Conservation (phyloP, 2,329 filamentous ascomycete genomes). For the Xylariaceae sp. region DNA sequence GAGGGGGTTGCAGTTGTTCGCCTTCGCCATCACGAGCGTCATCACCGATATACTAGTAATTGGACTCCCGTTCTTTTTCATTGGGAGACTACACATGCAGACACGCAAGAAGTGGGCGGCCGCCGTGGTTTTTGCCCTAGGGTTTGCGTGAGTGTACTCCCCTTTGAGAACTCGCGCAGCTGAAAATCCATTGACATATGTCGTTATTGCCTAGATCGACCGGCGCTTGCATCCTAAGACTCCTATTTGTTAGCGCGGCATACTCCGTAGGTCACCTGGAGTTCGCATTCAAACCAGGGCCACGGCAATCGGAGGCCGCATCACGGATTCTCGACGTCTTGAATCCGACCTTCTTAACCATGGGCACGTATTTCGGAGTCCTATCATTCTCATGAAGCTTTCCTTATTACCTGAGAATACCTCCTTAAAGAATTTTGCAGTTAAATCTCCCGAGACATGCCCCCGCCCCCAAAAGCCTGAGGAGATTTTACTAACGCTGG, state of each 20-base stretch:
- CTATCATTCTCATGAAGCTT: background rate
- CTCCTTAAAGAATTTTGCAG: too few species aligned
- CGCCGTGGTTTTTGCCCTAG: slow-evolving; percentile 5
- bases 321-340: slow-evolving; percentile 3
- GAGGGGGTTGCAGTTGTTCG: slow-evolving; percentile 10
- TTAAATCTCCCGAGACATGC: too few species aligned
- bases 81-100: slow-evolving; percentile 7
- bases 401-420: too few species aligned
- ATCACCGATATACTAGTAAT: slow-evolving; percentile 12
- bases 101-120: slow-evolving; percentile 10
- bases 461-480: background rate
- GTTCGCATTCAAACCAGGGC: slow-evolving; percentile 10
- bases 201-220: slow-evolving; percentile 3
- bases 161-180: background rate
- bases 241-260: slow-evolving; percentile 5
- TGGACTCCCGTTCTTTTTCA: slow-evolving; percentile 10
- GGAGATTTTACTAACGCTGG: background rate
- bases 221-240: slow-evolving; percentile 7
- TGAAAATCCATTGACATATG: background rate
- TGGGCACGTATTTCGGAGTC: background rate
- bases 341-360: slow-evolving; percentile 13
- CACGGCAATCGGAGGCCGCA: slow-evolving; percentile 6
- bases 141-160: slow-evolving; percentile 5
- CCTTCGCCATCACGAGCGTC: slow-evolving; percentile 11
- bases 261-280: slow-evolving; percentile 6